Conservation (phyloP, 352 stramenopile genomes). For the Pythium volutum region DNA sequence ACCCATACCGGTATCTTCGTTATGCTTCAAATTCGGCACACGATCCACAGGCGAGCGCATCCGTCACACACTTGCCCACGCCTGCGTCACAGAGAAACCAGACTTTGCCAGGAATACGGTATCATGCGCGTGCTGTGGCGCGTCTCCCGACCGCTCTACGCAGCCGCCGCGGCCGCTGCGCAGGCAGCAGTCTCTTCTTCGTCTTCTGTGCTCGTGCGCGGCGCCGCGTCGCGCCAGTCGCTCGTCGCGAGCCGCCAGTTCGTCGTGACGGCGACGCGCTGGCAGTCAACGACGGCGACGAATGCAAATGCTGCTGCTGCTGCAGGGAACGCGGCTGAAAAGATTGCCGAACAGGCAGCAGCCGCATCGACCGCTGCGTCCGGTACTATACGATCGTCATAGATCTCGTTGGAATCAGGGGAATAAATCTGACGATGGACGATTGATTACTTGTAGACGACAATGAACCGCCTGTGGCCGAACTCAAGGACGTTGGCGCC, state of each 20-base stretch:
- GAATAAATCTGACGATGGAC: slow-evolving; percentile 1
- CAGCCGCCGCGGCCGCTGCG: background rate
- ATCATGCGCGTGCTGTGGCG: slow-evolving; percentile 20
- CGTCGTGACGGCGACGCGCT: slow-evolving; percentile 16
- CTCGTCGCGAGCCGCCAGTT: slow-evolving; percentile 8
- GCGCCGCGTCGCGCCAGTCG: background rate
- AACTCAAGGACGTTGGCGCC: slow-evolving; percentile 49
- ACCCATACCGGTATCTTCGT: slow-evolving; percentile 9
- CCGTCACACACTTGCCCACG: slow-evolving; percentile 12
- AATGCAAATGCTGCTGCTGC: no score
- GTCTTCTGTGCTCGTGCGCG: background rate
- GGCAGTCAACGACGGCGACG: background rate
- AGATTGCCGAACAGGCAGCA: background rate
- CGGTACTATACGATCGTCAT: background rate
- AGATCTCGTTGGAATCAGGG: background rate
- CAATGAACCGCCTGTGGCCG: slow-evolving; percentile 28
- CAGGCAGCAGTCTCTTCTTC: background rate
- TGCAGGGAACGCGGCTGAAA: no score
- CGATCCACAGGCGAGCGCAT: slow-evolving; percentile 1
- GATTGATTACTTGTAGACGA: slow-evolving; percentile 10
- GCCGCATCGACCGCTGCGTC: background rate
- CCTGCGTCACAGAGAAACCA: slow-evolving; percentile 12
- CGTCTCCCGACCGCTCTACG: slow-evolving; percentile 21
- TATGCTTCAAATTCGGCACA: slow-evolving; percentile 21
- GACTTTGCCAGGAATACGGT: background rate